Evolutionary conservation across 495 filamentous ascomycete species (phyloP), one percentile per base, ranked within the genome.

Genomic region (Aeminium ludgeri): DNA sequence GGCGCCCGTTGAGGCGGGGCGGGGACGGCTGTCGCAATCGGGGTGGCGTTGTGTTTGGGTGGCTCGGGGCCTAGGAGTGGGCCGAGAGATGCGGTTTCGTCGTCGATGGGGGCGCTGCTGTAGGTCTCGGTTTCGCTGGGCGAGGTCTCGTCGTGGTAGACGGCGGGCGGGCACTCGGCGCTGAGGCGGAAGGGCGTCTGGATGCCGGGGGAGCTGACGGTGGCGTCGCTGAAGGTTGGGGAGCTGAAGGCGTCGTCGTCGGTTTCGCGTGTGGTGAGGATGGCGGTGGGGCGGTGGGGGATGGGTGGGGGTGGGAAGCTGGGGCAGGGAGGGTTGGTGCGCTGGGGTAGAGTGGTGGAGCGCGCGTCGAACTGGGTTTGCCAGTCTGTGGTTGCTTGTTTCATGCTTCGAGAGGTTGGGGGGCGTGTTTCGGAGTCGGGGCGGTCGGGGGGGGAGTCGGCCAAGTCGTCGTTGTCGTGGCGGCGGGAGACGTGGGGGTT

Each of bases 151-250:
- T 4, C 3, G 31, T 4, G n/a, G 31, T 33, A 33, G 16, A 17
- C 31, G 4, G 12, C 31, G 31, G 12, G 31, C n/a, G 31, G 23
- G 8, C 8, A 25, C 23, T 25, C 36, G 10, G 6, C 41, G 33
- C 36, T 41, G 13, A 50, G 47, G 12, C 47, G 47, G 34, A 43
- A 46, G 30, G 47, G 47, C 13, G 47, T 41, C 30, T 40, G n/a
- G n/a, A 45, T 16, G 43, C 29, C 34, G 23, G 30, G 30, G 23
- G 41, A 44, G 34, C 47, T 50, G 3, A 50, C 16, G 17, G 47
- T 50, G 8, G 32, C 42, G 4, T 42, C 47, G 43, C 31, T 36
- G 38, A 50, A 50, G 23, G 47, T 46, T 10, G 47, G 47, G 1
- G 47, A 50, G 17, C 4, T 8, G 23, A 25, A 8, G 8, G 23